Conservation (phyloP, 2,329 filamentous ascomycete species). For the Grosmannia huntii region DNA sequence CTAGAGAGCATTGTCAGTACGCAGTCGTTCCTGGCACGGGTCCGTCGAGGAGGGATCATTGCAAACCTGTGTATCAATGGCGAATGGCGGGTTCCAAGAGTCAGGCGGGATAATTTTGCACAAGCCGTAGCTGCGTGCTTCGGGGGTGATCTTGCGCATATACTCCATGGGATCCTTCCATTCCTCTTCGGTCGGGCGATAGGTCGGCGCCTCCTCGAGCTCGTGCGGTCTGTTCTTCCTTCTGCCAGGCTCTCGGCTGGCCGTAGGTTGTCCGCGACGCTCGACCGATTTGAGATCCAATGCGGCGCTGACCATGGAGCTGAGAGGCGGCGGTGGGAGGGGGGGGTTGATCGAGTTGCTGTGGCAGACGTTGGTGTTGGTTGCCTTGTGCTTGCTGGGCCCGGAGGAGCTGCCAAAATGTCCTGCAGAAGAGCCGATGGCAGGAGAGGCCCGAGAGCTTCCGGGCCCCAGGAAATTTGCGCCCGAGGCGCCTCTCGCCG, state of each 20-base stretch:
- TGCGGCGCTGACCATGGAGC: conserved; percentile 44
- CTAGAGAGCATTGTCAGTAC: conserved; percentile 31
- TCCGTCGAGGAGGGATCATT: background rate
- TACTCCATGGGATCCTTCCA: conserved; percentile 92
- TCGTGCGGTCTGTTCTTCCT: conserved; percentile 70
- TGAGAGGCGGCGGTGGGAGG: conserved; percentile 38
- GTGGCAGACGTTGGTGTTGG: conserved; percentile 41
- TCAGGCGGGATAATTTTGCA: conserved; percentile 94
- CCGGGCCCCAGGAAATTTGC: conserved; percentile 27
- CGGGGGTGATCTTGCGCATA: conserved; percentile 78
- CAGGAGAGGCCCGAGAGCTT: conserved; percentile 40
- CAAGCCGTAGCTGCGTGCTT: conserved; percentile 78
- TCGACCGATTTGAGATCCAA: conserved; percentile 85
- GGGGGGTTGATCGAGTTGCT: conserved; percentile 29
- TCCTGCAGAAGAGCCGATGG: conserved; percentile 23
- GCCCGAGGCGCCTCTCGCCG: conserved; percentile 17
- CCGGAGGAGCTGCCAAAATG: conserved; percentile 19
- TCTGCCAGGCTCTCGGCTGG: conserved; percentile 63
- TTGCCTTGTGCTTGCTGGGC: conserved; percentile 38
- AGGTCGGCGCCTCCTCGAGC: conserved; percentile 81
- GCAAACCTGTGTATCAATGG: conserved; percentile 88
- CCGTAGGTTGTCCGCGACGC: conserved; percentile 70
- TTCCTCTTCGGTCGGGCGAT: conserved; percentile 79
- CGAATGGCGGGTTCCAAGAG: conserved; percentile 87
- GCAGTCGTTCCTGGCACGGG: background rate